Evolutionary conservation across 345 rosid species (phyloP), one percentile per base, ranked within the genome.

Genomic region (Lagerstroemia speciosa): DNA sequence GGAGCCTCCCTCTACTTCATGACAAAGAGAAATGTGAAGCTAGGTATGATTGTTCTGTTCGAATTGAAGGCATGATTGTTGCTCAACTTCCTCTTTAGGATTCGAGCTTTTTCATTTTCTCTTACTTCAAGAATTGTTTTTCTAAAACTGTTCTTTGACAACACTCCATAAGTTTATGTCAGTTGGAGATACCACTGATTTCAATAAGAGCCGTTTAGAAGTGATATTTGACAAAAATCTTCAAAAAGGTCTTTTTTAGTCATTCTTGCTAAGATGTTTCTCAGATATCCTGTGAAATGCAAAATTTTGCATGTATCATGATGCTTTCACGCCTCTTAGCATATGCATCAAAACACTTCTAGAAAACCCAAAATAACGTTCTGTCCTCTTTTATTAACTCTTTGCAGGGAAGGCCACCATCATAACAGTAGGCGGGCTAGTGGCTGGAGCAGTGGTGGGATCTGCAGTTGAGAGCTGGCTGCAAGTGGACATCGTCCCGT

Each of bases 391-490:
- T 61, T 48, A 14, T 29, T 16, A 60, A 1, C 8, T 55, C 20
- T 65, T 45, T 78, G 74, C 88, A 94, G 97, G 99, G 53, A 94
- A 94, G 79, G 96, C 99, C 37, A 83, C 87, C n/a, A 77, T 83
- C 40, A 86, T 91, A 60, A 87, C 97, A 5, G 69, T 87, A 32
- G 97, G 98, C 45, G 99, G 99, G 65, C 88, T 94, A 63, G 90
- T 87, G 71, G 93, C 87, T n/a, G 99, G 99, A 64, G 99, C 96
- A 2, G 93, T 87, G 71, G 89, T 88, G 74, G 99, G 99, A 67
- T 88, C 99, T 9, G 87, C 96, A 3, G 81, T 88, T 10, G 96
- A 94, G 87, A 91, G 73, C 78, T 91, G 86, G 99, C 77, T 94
- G 81, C 99, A 94, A 73, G 99, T 94, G 52, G 99, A 94, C 79